Base-by-base conservation (phyloP, 2,329 filamentous ascomycete species). In the Colletotrichum scovillei region DNA sequence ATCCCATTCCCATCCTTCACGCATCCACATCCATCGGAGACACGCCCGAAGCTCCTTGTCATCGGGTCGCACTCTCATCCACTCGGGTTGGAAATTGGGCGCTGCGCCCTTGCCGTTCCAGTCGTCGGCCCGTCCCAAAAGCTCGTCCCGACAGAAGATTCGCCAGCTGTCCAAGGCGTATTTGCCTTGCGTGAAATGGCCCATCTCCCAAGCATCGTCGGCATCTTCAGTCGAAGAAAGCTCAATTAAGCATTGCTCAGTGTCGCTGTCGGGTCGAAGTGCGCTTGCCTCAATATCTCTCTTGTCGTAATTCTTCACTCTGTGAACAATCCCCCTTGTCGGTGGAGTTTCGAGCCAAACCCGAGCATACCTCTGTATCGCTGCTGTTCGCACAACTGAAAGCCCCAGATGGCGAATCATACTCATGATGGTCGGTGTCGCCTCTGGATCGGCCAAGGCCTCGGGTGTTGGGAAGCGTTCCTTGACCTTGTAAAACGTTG, bases 21-120 rank as follows among this genome's bases (percentile, higher is more conserved):
- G 91, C 84, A 97, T 89, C 95, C 95, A 98, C 90, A 95, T 94
- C 95, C 95, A 98, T 52, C 92, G 88, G 78, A 98, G 82, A 83
- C 92, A 98, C 0, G 94, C 95, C 56, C 94, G 88, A n/a, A 98
- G 84, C 81, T 98, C 95, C 83, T 98, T 98, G 81, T 98, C 95
- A 56, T 87, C 84, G 0, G 95, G 95, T 62, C 93, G 80, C 1
- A 98, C 95, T 3, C 94, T 89, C 88, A 95, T 97, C 95, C 95
- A 98, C 82, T 98, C 95, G 0, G 95, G 94, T 77, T 95, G 92
- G 79, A 95, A 95, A 16, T 86, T 85, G 64, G 82, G 73, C 78
- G 83, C 76, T 77, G 83, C 75, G 76, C 89, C 79, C 77, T 82
- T 85, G 1, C 93, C 93, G 77, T 91, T 92, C 89, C 92, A 94